Conservation (phyloP, 2,329 filamentous ascomycete genomes). For the Ophiostoma fasciatum region DNA sequence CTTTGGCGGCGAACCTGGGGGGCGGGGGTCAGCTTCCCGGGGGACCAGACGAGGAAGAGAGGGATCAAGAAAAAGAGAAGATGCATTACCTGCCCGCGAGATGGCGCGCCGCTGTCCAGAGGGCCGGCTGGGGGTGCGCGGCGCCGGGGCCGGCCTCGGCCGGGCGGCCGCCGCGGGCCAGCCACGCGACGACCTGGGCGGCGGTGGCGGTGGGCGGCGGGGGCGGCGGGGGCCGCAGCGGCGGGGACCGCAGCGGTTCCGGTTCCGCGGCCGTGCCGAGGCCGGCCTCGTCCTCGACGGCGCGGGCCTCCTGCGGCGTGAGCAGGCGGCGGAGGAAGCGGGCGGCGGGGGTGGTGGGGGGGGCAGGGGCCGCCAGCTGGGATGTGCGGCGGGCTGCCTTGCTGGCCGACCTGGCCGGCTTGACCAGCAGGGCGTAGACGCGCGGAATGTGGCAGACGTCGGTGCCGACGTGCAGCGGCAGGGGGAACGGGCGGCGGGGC, state of each 20-base stretch:
- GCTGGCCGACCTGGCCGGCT: too few relatives aligned
- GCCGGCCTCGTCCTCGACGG: not conserved
- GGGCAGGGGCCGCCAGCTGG: too few relatives aligned
- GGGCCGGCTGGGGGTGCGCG: constrained; percentile 1
- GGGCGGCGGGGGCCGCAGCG: not conserved
- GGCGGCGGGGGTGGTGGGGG: constrained; percentile 20
- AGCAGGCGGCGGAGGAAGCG: constrained; percentile 36
- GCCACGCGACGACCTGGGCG: constrained; percentile 3
- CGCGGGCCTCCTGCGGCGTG: constrained; percentile 22
- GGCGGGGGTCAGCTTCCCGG: not conserved
- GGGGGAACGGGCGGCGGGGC: constrained; percentile 34
- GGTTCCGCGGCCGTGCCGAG: too few relatives aligned
- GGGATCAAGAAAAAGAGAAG: not conserved
- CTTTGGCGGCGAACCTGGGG: constrained; percentile 54
- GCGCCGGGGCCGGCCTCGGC: not conserved
- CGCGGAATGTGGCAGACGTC: constrained; percentile 62
- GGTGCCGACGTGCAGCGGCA: constrained; percentile 56
- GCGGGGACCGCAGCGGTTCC: too few relatives aligned
- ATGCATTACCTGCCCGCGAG: constrained; percentile 28
- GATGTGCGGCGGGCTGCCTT: too few relatives aligned
- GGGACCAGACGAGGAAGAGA: not conserved
- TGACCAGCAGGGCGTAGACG: constrained; percentile 44
- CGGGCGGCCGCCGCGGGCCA: not conserved
- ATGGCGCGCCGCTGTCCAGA: constrained; percentile 25
- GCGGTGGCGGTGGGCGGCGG: not conserved